These are phyloP conservation scores for Dalbergia cultrata DNA, from an alignment of 306 rosid species.

Conservation along the genomic window DNA sequence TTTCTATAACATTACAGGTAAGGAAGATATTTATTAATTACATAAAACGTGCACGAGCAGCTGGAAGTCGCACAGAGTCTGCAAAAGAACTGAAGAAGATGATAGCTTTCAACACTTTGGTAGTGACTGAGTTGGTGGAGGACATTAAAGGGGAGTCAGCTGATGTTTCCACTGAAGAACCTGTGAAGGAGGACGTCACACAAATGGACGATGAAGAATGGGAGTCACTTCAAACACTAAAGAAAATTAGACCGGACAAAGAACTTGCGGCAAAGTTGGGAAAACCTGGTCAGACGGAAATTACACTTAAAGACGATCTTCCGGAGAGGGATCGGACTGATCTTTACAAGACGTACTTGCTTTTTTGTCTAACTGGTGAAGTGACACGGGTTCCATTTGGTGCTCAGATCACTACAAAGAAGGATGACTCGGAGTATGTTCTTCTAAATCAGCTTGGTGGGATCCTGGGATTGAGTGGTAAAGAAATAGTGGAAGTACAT, in stretches of 20 bases:
- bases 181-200: conserved; percentile 57
- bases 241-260: conserved; percentile 73
- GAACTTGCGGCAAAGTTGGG: conserved; percentile 76
- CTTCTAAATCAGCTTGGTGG: conserved; percentile 85
- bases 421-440: conserved; percentile 89
- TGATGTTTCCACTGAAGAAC: conserved; percentile 68
- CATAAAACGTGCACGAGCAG: conserved; percentile 83
- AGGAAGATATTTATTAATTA: conserved; percentile 77
- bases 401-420: conserved; percentile 77
- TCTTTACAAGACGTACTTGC: conserved; percentile 90
- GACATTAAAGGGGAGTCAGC: conserved; percentile 94
- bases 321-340: conserved; percentile 86
- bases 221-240: conserved; percentile 81
- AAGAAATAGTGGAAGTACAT: conserved; percentile 89
- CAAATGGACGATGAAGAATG: conserved; percentile 72
- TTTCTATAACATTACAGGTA: conserved; percentile 63
- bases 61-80: conserved; percentile 77
- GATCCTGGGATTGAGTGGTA: conserved; percentile 79
- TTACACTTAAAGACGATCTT: conserved; percentile 91
- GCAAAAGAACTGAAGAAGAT: conserved; percentile 94
- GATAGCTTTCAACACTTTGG: conserved; percentile 92
- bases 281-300: conserved; percentile 93
- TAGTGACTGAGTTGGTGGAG: conserved; percentile 85
- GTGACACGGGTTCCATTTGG: conserved; percentile 86
- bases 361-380: conserved; percentile 88